Percentiles rank a stretch among this genome's conserved stretches.
Conservation (phyloP, 169 alveolate species). For the Cryptosporidium muris region DNA sequence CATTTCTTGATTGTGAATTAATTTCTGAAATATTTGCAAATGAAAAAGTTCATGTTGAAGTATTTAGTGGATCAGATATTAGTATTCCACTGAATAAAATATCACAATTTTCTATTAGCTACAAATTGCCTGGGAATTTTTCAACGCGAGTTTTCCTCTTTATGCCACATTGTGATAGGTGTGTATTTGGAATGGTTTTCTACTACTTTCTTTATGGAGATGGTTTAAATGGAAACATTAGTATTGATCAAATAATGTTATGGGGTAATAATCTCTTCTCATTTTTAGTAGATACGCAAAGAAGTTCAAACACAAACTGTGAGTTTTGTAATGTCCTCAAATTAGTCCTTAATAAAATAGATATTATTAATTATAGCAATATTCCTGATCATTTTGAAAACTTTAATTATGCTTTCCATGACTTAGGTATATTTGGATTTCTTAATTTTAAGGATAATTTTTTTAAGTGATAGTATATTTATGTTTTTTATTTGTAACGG, state of each 20-base stretch:
- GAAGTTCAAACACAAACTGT: slow-evolving; percentile 19
- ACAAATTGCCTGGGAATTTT: slow-evolving; percentile 13
- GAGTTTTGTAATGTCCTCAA: slow-evolving; percentile 31
- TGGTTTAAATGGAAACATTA: slow-evolving; percentile 1
- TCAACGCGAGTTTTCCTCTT: slow-evolving; percentile 11
- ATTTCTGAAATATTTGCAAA: slow-evolving; percentile 41
- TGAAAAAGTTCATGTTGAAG: slow-evolving; percentile 23
- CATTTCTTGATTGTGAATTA: slow-evolving; percentile 30
- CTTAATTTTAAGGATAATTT: neutral
- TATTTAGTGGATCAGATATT: slow-evolving; percentile 29
- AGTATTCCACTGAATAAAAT: slow-evolving; percentile 23
- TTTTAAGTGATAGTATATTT: neutral
- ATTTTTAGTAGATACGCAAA: slow-evolving; percentile 18
- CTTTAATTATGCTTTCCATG: slow-evolving; percentile 37
- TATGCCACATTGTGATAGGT: slow-evolving; percentile 69
- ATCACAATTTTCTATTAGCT: slow-evolving; percentile 1
- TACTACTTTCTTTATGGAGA: slow-evolving; percentile 25
- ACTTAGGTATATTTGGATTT: slow-evolving; percentile 26
- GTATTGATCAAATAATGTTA: slow-evolving; percentile 1
- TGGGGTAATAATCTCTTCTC: slow-evolving; percentile 64
- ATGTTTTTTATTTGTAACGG: slow-evolving; percentile 2
- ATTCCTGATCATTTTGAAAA: neutral
- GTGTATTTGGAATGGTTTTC: slow-evolving; percentile 57
- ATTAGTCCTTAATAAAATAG: neutral
- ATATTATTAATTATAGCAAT: neutral